phyloP scores from a whole-genome alignment of 352 stramenopile genomes.

The Elongisporangium anandrum region DNA sequence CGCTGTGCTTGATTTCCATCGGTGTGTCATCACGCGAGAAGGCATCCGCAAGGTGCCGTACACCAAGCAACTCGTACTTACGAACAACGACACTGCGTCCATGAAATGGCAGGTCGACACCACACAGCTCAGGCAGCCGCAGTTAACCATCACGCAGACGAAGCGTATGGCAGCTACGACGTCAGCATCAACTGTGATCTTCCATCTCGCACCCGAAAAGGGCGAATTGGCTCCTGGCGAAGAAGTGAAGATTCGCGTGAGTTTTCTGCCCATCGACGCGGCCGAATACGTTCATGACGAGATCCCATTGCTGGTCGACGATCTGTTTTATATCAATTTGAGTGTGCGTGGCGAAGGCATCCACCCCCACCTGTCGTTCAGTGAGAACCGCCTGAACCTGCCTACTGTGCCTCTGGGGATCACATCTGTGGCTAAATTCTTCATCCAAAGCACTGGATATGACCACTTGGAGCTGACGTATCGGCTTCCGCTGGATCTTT shows the following conservation, averaged over 20 bases:
- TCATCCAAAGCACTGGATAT: slow-evolving; percentile 88
- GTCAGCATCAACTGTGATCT: slow-evolving; percentile 49
- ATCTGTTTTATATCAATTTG: slow-evolving; percentile 80
- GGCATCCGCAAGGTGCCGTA: slow-evolving; percentile 85
- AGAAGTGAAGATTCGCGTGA: slow-evolving; percentile 74
- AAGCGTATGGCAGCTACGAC: slow-evolving; percentile 25
- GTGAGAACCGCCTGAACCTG: slow-evolving; percentile 74
- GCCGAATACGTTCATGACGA: slow-evolving; percentile 78
- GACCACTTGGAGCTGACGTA: slow-evolving; percentile 89
- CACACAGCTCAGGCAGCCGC: slow-evolving; percentile 9
- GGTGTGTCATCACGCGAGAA: slow-evolving; percentile 83
- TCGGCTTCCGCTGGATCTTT: slow-evolving; percentile 65
- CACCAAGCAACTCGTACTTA: slow-evolving; percentile 72
- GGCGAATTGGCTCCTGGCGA: slow-evolving; percentile 80
- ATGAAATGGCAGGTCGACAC: slow-evolving; percentile 84
- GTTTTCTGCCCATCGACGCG: slow-evolving; percentile 78
- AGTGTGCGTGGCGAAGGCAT: slow-evolving; percentile 80
- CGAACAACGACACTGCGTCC: slow-evolving; percentile 53
- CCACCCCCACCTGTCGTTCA: slow-evolving; percentile 91
- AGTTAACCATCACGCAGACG: slow-evolving; percentile 4
- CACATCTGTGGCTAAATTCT: slow-evolving; percentile 51
- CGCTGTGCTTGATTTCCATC: slow-evolving; percentile 76
- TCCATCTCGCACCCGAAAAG: slow-evolving; percentile 74
- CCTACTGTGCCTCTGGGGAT: slow-evolving; percentile 89
- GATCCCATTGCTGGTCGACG: slow-evolving; percentile 64